Conservation (phyloP, 495 filamentous ascomycete genomes). For the Schizothecium vesticola region DNA sequence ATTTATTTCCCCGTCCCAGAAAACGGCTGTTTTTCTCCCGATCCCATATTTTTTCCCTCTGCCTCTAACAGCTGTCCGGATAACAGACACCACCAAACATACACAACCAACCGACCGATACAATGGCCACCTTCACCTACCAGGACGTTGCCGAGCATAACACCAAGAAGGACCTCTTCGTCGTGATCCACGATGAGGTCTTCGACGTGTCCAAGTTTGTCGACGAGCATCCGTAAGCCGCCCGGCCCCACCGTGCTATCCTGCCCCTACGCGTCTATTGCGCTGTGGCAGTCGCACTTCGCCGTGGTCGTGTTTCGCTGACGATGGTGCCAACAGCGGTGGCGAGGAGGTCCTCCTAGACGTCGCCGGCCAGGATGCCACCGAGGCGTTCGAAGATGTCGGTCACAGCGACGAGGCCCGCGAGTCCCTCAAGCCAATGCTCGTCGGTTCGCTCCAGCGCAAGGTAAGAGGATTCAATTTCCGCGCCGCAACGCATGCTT, state of each 20-base stretch:
- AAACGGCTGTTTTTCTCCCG: background rate
- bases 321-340: constrained; percentile 53
- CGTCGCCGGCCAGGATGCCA: constrained; percentile 92
- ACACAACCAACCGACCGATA: constrained; percentile 27
- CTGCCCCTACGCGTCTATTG: background rate
- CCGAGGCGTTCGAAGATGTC: constrained; percentile 98
- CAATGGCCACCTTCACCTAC: constrained; percentile 70
- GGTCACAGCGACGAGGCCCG: constrained; percentile 98
- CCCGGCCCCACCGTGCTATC: background rate
- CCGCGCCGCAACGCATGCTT: background rate
- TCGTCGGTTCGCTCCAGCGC: constrained; percentile 79
- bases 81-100: constrained; percentile 8
- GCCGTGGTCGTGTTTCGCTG: background rate
- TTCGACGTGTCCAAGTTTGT: constrained; percentile 86
- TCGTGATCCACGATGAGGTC: constrained; percentile 94
- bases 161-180: constrained; percentile 90
- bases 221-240: constrained; percentile 97
- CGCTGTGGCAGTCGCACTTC: background rate
- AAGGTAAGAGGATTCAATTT: constrained; percentile 52
- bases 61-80: constrained; percentile 17
- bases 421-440: constrained; percentile 77
- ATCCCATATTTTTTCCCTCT: background rate
- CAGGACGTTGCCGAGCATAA: constrained; percentile 80
- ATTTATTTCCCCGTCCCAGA: background rate
- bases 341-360: constrained; percentile 98